phyloP scores from a whole-genome alignment of 495 filamentous ascomycete genomes.

The Podospora comata region DNA sequence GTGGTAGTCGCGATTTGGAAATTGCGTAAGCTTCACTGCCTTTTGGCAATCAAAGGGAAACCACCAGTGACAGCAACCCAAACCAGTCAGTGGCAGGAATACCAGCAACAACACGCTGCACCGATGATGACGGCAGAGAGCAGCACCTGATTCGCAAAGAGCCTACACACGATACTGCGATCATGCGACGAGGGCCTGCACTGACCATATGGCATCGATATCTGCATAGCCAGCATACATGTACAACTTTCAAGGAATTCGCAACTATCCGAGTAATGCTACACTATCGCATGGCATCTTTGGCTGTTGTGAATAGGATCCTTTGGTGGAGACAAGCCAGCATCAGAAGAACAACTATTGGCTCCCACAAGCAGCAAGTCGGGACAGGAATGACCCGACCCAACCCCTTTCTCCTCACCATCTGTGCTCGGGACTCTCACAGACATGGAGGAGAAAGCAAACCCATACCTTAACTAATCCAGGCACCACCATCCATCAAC shows the following conservation, averaged over 20 bases:
- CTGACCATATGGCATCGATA: not conserved
- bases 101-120: no score
- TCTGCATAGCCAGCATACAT: not conserved
- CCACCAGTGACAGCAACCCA: no score
- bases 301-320: no score
- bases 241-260: not conserved
- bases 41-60: no score
- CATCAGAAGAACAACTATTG: not conserved
- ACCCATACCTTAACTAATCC: not conserved
- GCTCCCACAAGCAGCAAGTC: not conserved
- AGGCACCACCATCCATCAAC: not conserved
- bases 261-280: not conserved
- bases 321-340: not conserved
- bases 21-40: no score
- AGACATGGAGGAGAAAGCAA: not conserved
- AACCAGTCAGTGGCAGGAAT: no score
- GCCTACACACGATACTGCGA: not conserved
- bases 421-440: not conserved
- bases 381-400: not conserved
- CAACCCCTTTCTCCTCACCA: not conserved
- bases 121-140: no score
- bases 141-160: not conserved
- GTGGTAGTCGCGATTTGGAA: no score
- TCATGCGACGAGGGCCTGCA: not conserved
- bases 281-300: no score